Evolutionary conservation across 495 filamentous ascomycete species (phyloP).

Genomic region (Aspergillus wentii): DNA sequence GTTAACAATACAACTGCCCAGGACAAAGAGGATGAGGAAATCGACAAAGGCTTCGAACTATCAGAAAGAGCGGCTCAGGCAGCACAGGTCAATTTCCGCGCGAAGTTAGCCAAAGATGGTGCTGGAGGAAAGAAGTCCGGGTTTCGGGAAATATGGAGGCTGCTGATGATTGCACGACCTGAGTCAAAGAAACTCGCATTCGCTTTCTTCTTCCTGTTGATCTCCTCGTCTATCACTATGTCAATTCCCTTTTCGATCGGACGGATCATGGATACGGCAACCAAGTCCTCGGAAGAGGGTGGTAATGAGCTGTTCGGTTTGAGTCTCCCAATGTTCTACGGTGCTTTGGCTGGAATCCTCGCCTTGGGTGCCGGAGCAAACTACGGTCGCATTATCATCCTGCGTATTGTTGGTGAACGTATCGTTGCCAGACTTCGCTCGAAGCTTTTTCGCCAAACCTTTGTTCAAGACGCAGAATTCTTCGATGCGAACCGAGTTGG

Average conservation of each 20-base stretch:
- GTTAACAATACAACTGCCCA: constrained; percentile 9
- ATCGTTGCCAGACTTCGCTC: constrained; percentile 87
- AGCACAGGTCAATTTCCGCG: constrained; percentile 84
- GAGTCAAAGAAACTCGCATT: constrained; percentile 73
- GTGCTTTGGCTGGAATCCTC: constrained; percentile 64
- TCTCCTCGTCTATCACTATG: constrained; percentile 89
- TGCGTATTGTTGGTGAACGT: constrained; percentile 92
- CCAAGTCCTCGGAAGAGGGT: constrained; percentile 46
- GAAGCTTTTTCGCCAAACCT: constrained; percentile 83
- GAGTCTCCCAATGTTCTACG: constrained; percentile 71
- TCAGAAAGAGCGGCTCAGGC: constrained; percentile 81
- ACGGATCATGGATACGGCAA: constrained; percentile 86
- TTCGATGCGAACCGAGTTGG: constrained; percentile 97
- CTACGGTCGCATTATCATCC: constrained; percentile 87
- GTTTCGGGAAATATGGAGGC: constrained; percentile 73
- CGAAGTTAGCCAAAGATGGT: constrained; percentile 78
- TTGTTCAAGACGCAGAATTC: constrained; percentile 94
- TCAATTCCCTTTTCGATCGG: constrained; percentile 94
- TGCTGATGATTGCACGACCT: constrained; percentile 83
- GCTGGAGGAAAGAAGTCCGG: constrained; percentile 58
- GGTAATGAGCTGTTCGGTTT: constrained; percentile 63
- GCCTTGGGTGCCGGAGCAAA: constrained; percentile 77
- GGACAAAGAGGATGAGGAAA: constrained; percentile 40
- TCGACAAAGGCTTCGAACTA: constrained; percentile 55
- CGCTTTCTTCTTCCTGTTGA: constrained; percentile 76